Evolutionary conservation across 108 stramenopile genomes (phyloP).

Genomic region (Skeletonema menzelii): DNA sequence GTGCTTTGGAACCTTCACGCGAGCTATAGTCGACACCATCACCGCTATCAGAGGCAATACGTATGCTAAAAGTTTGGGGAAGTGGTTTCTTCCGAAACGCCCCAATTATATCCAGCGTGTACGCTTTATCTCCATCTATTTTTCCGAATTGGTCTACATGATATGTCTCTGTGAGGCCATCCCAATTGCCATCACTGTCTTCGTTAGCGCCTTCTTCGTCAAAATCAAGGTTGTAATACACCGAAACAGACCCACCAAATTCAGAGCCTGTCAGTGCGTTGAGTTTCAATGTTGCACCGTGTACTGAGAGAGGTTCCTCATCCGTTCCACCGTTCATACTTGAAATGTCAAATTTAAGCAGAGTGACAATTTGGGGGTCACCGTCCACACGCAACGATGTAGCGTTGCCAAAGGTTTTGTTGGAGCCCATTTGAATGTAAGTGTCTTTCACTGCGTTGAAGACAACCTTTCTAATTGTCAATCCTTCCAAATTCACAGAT

Average conservation of each 20-base stretch:
- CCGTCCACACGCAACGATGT: slow-evolving; percentile 23
- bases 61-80: slow-evolving; percentile 8
- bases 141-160: slow-evolving; percentile 7
- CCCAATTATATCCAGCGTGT: slow-evolving; percentile 4
- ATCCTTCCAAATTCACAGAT: not conserved
- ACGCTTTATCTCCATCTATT: not conserved
- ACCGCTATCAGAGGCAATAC: slow-evolving; percentile 16
- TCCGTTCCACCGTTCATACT: slow-evolving; percentile 7
- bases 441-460: slow-evolving; percentile 3
- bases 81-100: slow-evolving; percentile 5
- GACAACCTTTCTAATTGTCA: not conserved
- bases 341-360: slow-evolving; percentile 28
- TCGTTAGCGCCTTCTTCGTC: not conserved
- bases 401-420: not conserved
- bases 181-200: slow-evolving; percentile 3
- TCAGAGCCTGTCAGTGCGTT: slow-evolving; percentile 20
- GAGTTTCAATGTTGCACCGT: slow-evolving; percentile 11
- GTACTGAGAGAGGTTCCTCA: not conserved
- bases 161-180: not conserved
- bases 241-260: slow-evolving; percentile 8
- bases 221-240: slow-evolving; percentile 6
- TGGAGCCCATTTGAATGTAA: slow-evolving; percentile 11
- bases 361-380: slow-evolving; percentile 7
- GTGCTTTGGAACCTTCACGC: slow-evolving; percentile 13
- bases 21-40: slow-evolving; percentile 36